phyloP scores from a whole-genome alignment of 2,329 filamentous ascomycete genomes.

The Neofusicoccum sp. region DNA sequence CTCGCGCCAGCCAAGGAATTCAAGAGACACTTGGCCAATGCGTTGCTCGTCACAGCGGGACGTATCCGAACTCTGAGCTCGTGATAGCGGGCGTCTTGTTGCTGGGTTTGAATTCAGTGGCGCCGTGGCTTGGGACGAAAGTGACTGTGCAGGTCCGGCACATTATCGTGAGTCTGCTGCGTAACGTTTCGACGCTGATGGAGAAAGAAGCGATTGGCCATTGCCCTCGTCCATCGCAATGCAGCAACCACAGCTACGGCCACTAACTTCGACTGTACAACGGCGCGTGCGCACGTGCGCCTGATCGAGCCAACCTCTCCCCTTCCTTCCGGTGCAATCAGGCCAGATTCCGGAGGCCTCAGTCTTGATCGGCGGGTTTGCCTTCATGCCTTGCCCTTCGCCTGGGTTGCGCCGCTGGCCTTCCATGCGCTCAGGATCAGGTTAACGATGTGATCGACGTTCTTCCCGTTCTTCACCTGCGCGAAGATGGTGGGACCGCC shows the following conservation, averaged over 20 bases:
- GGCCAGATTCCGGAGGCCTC: background rate
- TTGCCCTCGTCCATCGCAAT: background rate
- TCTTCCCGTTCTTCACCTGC: constrained; percentile 90
- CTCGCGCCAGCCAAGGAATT: background rate
- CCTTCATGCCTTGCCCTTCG: constrained; percentile 21
- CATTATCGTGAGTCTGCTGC: background rate
- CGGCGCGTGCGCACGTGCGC: background rate
- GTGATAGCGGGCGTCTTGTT: background rate
- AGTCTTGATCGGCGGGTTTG: background rate
- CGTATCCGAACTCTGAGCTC: background rate
- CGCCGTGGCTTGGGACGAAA: background rate
- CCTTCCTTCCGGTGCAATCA: too few species aligned
- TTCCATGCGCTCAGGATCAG: constrained; percentile 91
- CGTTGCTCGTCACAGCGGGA: background rate
- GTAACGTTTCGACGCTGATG: background rate
- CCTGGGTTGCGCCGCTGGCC: constrained; percentile 68
- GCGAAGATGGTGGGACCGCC: constrained; percentile 94
- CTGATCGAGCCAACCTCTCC: background rate
- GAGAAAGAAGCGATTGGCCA: background rate
- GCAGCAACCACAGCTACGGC: background rate
- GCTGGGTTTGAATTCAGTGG: background rate
- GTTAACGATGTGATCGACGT: constrained; percentile 81
- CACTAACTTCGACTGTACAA: background rate
- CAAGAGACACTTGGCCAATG: background rate
- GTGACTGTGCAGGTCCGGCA: background rate